These are phyloP conservation scores for Amaranthus tricolor DNA, from an alignment of 179 eudicot species.

Conservation along the genomic window DNA sequence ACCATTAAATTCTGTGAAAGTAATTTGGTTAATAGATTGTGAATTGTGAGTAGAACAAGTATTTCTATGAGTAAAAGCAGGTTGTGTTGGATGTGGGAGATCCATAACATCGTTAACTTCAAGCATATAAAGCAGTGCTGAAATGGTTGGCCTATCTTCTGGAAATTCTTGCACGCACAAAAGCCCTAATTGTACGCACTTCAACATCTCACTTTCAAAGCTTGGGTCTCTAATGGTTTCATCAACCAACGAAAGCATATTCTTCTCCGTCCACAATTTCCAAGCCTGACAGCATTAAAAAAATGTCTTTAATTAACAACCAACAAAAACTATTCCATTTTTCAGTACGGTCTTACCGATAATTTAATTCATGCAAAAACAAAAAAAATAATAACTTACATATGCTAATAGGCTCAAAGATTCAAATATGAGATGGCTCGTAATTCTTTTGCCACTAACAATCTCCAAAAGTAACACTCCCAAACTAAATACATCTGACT, in stretches of 20 bases:
- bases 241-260: constrained; percentile 25
- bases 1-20: too few relatives aligned
- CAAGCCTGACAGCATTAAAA: constrained; percentile 27
- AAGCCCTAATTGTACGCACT: constrained; percentile 35
- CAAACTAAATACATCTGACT: constrained; percentile 49
- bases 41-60: too few relatives aligned
- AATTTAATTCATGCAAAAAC: too few relatives aligned
- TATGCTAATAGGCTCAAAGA: constrained; percentile 25
- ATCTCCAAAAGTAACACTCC: constrained; percentile 52
- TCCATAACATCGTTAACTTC: constrained; percentile 17
- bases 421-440: constrained; percentile 24
- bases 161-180: constrained; percentile 41
- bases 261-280: constrained; percentile 38
- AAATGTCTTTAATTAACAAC: neutral
- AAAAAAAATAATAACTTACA: constrained; percentile 27
- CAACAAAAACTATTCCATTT: too few relatives aligned
- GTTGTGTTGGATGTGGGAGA: constrained; percentile 33
- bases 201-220: constrained; percentile 22
- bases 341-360: too few relatives aligned
- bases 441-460: constrained; percentile 39
- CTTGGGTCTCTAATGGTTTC: constrained; percentile 13
- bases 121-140: constrained; percentile 34
- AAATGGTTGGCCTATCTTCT: constrained; percentile 34
- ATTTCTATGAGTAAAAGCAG: constrained; percentile 25
- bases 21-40: too few relatives aligned